Base-by-base conservation (phyloP, 139 green algal genomes). In the Bryopsis sp. region DNA sequence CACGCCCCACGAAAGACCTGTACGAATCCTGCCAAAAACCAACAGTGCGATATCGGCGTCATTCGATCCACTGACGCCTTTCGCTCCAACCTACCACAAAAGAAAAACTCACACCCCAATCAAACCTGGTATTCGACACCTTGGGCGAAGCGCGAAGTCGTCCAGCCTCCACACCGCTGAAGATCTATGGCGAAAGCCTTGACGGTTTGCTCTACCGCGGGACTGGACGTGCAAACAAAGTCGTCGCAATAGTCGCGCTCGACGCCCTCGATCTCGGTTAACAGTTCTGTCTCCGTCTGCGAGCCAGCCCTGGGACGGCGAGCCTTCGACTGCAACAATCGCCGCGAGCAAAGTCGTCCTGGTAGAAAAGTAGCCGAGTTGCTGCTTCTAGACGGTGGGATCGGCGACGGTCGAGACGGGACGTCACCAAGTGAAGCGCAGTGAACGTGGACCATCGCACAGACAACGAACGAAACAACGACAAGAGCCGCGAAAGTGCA, bases 201-300 rank as follows among this genome's bases (percentile, higher is more conserved):
- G 8, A 61, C 48, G 11, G 48, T 61, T 28, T 61, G 24, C 22
- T 61, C 48, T 5, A 61, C 48, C 33, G 33, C 29, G 8, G 48
- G 48, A 61, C 48, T 61, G 11, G 48, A 61, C 8, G 8, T 61
- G 48, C 48, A 61, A 26, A 61, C 48, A 28, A 61, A 61, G 19
- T 61, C 48, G 33, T 61, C 19, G 48, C 48, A 61, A 26, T 61
- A 61, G 8, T 61, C 48, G 5, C 48, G 29, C 24, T 61, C 22
- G 48, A 61, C 33, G 48, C 33, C 19, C 22, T 61, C 11, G 24
- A 61, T 26, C 33, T 61, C 48, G 24, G 33, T 8, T 7, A 26
- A 26, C 29, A 36, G 24, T 61, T 61, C 48, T 36, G 33, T 36
- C 11, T 31, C 22, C 5, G 29, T 26, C 24, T 36, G 33, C 24